Percentiles rank a stretch among this genome's conserved stretches.
phyloP scores from a whole-genome alignment of 345 rosid genomes.

The Psidium friedrichsthalianum region DNA sequence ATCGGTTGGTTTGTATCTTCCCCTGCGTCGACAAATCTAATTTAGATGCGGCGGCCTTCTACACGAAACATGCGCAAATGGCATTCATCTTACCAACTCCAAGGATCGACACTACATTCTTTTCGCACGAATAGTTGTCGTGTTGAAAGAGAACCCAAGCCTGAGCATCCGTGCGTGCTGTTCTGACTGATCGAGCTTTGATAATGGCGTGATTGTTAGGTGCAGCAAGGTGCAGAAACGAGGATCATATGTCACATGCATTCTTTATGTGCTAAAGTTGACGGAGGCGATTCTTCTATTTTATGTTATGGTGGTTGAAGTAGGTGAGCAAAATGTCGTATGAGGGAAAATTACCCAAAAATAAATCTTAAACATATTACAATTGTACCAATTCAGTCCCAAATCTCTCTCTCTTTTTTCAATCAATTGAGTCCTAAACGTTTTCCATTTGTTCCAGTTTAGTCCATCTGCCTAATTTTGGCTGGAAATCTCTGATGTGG shows the following conservation, averaged over 20 bases:
- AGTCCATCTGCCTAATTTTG: no score
- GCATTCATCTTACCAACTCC: neutral
- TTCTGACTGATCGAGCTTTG: neutral
- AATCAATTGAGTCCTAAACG: no score
- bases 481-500: no score
- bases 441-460: no score
- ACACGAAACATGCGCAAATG: neutral
- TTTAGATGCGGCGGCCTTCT: neutral
- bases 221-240: neutral
- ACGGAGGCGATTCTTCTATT: neutral
- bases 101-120: neutral
- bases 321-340: neutral
- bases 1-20: neutral
- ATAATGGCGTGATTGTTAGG: neutral
- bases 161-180: neutral
- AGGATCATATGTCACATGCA: neutral
- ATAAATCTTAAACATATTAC: no score
- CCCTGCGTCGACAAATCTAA: neutral
- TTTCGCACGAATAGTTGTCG: neutral
- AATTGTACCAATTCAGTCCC: no score
- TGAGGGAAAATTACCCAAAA: no score
- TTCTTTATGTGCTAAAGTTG: neutral
- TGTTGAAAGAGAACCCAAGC: neutral
- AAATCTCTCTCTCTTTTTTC: no score
- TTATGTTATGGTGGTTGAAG: neutral